Evolutionary conservation across 805 yeast species (phyloP), one percentile per base, ranked within the genome.

Genomic region (Limtongia smithiae): DNA sequence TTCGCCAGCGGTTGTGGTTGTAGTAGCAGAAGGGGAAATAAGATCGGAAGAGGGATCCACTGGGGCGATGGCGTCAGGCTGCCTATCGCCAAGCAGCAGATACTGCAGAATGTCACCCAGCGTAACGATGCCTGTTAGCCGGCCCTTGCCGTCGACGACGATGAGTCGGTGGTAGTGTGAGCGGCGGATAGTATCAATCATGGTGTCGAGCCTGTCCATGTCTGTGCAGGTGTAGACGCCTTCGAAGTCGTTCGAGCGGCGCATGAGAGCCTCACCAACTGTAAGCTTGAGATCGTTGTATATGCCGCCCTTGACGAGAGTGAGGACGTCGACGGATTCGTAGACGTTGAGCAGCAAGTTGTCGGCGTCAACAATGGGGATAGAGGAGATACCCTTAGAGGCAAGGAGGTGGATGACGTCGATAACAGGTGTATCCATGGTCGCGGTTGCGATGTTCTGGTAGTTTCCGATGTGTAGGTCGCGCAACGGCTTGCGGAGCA

Each of bases 221-320:
- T 81, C 75, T 0, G 97, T 87, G 69, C 98, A 93, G 0, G 97
- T 93, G 68, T 89, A 87, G 12, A 93, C 97, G 51, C 99, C 98
- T 68, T 93, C 97, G 62, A 91, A 93, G 65, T 93, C 97, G 60
- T 90, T 96, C 3, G 95, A 82, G 64, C 96, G 75, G 68, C 95
- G 81, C 81, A 93, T 80, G 45, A 93, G 72, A 0, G 97, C 97
- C 67, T 93, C 97, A 2, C 98, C 99, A 3, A 93, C 96, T 50
- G 91, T 83, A 59, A 93, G 72, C 34, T 89, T 84, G 54, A 91
- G 72, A 67, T 93, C 97, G 32, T 89, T 84, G 63, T 91, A 89
- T 64, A 89, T 82, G 3, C 97, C 97, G 34, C 96, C 96, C 68
- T 90, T 91, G 51, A 93, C 88, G 59, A 93, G 73, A 0, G 96